Percentiles rank a stretch among this genome's conserved stretches.
Evolutionary conservation across 202 grass and related monocot species (phyloP).

Genomic region (Dendrocalamus latiflorus): DNA sequence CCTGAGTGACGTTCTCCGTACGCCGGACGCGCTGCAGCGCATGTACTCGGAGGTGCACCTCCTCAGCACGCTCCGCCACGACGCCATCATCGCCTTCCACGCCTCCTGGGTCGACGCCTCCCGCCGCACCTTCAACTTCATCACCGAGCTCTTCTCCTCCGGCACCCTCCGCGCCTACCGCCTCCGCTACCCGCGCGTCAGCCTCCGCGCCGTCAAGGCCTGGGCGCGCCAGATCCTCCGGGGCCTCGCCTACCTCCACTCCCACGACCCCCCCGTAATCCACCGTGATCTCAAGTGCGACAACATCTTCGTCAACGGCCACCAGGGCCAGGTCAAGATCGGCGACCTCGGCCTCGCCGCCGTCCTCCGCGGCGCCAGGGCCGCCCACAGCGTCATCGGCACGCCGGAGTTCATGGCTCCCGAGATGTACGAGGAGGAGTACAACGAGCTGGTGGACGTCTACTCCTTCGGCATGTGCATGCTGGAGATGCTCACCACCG

Average conservation of each 20-base stretch:
- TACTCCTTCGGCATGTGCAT: constrained; percentile 96
- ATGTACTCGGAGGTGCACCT: constrained; percentile 94
- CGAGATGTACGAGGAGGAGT: constrained; percentile 77
- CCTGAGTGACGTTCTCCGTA: constrained; percentile 48
- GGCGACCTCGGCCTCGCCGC: constrained; percentile 82
- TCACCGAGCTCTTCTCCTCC: constrained; percentile 96
- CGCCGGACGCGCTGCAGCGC: constrained; percentile 56
- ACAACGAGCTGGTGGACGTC: constrained; percentile 62
- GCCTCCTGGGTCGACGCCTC: constrained; percentile 55
- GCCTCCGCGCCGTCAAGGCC: constrained; percentile 46
- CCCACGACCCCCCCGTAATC: constrained; percentile 63
- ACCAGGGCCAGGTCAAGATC: constrained; percentile 79
- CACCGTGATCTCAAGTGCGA: constrained; percentile 97
- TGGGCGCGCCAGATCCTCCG: constrained; percentile 72
- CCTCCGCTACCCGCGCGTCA: constrained; percentile 51
- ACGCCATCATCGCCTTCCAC: constrained; percentile 71
- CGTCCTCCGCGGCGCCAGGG: constrained; percentile 36
- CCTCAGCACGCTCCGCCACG: constrained; percentile 59
- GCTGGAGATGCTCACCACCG: constrained; percentile 80
- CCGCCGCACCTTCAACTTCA: constrained; percentile 80
- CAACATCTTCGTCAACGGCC: constrained; percentile 79
- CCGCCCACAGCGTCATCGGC: constrained; percentile 77
- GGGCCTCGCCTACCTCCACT: constrained; percentile 70
- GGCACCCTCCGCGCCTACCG: constrained; percentile 74
- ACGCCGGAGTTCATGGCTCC: constrained; percentile 97